Percentiles rank a stretch among this genome's conserved stretches.
Evolutionary conservation across 139 green algal species (phyloP).

Genomic region (Tetradesmus obliquus): DNA sequence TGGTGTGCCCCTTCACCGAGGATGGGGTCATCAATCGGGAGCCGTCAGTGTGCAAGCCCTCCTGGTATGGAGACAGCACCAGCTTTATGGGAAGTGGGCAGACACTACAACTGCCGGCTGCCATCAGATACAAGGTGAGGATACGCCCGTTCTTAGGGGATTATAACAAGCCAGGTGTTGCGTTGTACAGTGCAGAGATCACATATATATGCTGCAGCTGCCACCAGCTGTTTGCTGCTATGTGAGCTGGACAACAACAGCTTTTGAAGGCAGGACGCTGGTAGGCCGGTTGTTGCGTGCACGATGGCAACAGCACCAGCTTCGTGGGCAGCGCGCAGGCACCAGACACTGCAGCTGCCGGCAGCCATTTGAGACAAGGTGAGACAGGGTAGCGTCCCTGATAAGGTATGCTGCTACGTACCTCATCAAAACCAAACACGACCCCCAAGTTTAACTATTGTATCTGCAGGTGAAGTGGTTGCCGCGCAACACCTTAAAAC

Average conservation of each 20-base stretch:
- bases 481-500: neutral
- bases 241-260: too few relatives aligned
- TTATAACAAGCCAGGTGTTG: too few relatives aligned
- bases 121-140: constrained; percentile 26
- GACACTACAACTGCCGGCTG: neutral
- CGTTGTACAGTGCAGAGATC: too few relatives aligned
- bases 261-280: too few relatives aligned
- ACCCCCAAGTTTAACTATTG: too few relatives aligned
- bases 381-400: too few relatives aligned
- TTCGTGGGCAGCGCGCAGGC: neutral
- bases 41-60: neutral
- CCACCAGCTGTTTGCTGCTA: too few relatives aligned
- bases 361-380: neutral
- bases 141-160: neutral
- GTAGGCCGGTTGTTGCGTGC: too few relatives aligned
- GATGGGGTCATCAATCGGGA: neutral
- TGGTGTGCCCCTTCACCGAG: neutral
- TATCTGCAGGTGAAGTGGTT: constrained; percentile 16
- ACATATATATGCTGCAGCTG: too few relatives aligned
- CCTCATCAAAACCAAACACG: too few relatives aligned
- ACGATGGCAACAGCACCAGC: neutral
- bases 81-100: constrained; percentile 29
- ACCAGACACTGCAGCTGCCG: neutral
- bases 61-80: constrained; percentile 24
- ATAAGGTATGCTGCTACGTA: too few relatives aligned